A percentile compares a stretch with the other conserved stretches of the same genome.
Evolutionary conservation across 192 early-diverging fungal genomes (phyloP).

Genomic region (Helicostylum pulchrum): DNA sequence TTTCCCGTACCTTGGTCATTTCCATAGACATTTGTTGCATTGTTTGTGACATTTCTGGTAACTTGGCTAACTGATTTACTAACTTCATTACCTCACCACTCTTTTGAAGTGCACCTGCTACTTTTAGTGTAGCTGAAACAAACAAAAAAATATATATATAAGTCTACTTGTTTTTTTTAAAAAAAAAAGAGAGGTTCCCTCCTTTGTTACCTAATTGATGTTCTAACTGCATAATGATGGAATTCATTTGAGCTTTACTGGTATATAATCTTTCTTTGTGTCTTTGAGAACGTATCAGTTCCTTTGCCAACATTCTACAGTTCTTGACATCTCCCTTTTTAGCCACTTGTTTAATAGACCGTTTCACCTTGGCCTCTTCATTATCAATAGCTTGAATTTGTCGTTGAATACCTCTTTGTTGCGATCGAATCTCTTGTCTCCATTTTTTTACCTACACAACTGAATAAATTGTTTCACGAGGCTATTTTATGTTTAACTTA

Average conservation of each 20-base stretch:
- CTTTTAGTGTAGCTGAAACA: conserved; percentile 73
- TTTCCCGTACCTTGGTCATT: conserved; percentile 94
- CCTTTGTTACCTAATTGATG: conserved; percentile 73
- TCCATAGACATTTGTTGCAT: conserved; percentile 94
- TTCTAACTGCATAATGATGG: conserved; percentile 84
- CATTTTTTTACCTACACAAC: conserved; percentile 82
- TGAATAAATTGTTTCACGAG: not conserved
- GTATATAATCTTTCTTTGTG: conserved; percentile 81
- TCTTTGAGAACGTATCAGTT: conserved; percentile 73
- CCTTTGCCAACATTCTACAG: conserved; percentile 78
- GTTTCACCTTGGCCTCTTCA: conserved; percentile 85
- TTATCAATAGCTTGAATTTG: conserved; percentile 72
- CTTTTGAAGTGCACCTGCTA: conserved; percentile 84
- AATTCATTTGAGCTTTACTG: conserved; percentile 91
- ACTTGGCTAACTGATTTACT: conserved; percentile 82
- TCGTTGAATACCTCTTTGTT: conserved; percentile 86
- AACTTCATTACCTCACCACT: conserved; percentile 87
- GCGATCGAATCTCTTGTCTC: conserved; percentile 73
- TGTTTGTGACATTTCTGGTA: conserved; percentile 78
- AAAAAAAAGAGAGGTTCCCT: not conserved
- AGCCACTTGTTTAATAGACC: conserved; percentile 76
- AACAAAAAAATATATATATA: not conserved
- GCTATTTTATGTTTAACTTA: conserved; percentile 20
- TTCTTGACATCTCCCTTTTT: conserved; percentile 78
- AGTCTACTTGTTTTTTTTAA: not conserved